Conservation (phyloP, 257 asterid genomes). For the Solanum paucissectum region DNA sequence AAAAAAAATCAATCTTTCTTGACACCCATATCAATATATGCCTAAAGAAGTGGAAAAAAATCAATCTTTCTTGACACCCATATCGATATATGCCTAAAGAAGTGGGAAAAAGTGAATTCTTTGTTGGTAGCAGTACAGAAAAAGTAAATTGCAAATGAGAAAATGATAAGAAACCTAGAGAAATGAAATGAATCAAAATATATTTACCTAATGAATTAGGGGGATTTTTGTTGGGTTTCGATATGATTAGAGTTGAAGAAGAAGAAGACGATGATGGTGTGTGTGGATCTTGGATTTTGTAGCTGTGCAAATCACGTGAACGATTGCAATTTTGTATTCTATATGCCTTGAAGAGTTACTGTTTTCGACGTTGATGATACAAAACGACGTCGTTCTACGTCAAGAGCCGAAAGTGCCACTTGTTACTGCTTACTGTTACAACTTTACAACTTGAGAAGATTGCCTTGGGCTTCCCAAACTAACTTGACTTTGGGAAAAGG, state of each 20-base stretch:
- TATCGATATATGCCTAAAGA: neutral
- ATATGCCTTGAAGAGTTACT: neutral
- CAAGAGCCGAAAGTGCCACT: neutral
- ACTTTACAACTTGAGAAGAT: neutral
- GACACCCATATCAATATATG: neutral
- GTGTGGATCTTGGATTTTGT: conserved; percentile 26
- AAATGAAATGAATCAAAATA: neutral
- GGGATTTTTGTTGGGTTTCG: neutral
- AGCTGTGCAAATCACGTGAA: conserved; percentile 22
- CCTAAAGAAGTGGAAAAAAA: neutral
- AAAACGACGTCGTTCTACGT: neutral
- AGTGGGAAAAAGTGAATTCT: neutral
- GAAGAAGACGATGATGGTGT: neutral
- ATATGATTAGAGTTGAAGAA: neutral
- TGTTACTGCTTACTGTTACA: neutral
- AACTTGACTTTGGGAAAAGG: neutral
- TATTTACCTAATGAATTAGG: neutral
- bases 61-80: neutral
- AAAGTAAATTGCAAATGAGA: neutral
- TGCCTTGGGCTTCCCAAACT: neutral
- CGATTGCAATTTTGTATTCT: conserved; percentile 16
- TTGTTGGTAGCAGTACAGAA: neutral
- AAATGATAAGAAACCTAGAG: neutral
- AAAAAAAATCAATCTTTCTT: conserved; percentile 12
- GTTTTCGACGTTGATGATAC: neutral